phyloP scores from a whole-genome alignment of 345 rosid species.

The Acer negundo region DNA sequence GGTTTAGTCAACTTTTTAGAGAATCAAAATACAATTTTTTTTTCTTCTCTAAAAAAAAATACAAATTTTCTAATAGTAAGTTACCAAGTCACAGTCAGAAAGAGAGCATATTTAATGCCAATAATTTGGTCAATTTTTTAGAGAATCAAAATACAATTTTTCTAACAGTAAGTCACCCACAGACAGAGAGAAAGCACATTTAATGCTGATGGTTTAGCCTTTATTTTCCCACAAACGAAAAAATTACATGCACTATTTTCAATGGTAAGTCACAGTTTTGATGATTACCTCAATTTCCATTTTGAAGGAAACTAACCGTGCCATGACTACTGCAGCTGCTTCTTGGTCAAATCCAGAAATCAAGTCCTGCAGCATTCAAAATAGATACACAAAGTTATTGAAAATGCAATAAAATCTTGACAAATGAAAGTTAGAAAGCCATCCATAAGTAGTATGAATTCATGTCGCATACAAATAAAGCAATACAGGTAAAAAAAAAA shows the following conservation, averaged over 20 bases:
- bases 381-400: conserved; percentile 3
- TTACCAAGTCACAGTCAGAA: neutral
- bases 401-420: conserved; percentile 5
- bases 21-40: neutral
- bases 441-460: neutral
- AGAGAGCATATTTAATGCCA: conserved; percentile 1
- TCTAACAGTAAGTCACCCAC: neutral
- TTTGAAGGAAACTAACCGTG: conserved; percentile 87
- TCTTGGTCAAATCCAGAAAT: conserved; percentile 98
- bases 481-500: neutral
- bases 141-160: neutral
- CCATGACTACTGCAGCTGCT: conserved; percentile 97
- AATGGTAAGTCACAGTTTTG: conserved; percentile 8
- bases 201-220: neutral
- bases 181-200: neutral
- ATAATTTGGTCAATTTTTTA: neutral
- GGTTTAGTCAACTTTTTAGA: neutral
- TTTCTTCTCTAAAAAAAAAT: too few relatives aligned
- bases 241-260: neutral
- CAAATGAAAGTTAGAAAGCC: conserved; percentile 16
- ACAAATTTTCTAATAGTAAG: neutral
- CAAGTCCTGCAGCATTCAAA: conserved; percentile 68
- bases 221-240: neutral
- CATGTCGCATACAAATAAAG: neutral
- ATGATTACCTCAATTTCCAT: conserved; percentile 91